Conservation (phyloP, 257 asterid species). For the Henckelia pumila region DNA sequence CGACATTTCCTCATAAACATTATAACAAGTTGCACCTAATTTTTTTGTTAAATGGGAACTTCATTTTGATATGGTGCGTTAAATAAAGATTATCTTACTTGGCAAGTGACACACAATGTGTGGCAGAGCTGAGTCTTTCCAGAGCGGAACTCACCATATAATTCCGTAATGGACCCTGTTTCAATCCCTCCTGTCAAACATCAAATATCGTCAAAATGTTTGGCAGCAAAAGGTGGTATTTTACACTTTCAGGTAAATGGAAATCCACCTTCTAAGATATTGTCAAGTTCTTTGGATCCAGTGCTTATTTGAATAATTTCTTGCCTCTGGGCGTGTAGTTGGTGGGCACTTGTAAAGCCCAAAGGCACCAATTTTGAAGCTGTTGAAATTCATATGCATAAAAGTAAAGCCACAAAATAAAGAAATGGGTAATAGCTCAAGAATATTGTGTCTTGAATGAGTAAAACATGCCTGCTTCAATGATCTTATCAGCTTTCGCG, state of each 20-base stretch:
- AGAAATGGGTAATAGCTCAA: neutral
- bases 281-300: constrained; percentile 96
- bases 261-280: constrained; percentile 71
- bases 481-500: constrained; percentile 95
- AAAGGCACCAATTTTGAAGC: constrained; percentile 95
- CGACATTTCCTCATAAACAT: neutral
- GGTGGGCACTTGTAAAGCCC: constrained; percentile 93
- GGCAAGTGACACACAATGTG: constrained; percentile 92
- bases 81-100: constrained; percentile 43
- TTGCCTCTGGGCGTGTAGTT: constrained; percentile 89
- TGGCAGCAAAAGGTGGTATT: neutral
- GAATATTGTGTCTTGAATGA: constrained; percentile 6
- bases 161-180: constrained; percentile 88
- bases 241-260: neutral
- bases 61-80: neutral
- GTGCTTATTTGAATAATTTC: constrained; percentile 93
- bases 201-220: neutral
- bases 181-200: constrained; percentile 81
- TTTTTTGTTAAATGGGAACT: neutral
- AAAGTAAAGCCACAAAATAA: constrained; percentile 3
- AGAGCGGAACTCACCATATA: constrained; percentile 89
- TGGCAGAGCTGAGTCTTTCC: constrained; percentile 99
- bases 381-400: constrained; percentile 35
- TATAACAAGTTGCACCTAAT: neutral
- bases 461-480: constrained; percentile 83